Percentiles rank a stretch among this genome's conserved stretches.
Evolutionary conservation across 768 basidiomycete species (phyloP).

Genomic region (Myochromella boudieri): DNA sequence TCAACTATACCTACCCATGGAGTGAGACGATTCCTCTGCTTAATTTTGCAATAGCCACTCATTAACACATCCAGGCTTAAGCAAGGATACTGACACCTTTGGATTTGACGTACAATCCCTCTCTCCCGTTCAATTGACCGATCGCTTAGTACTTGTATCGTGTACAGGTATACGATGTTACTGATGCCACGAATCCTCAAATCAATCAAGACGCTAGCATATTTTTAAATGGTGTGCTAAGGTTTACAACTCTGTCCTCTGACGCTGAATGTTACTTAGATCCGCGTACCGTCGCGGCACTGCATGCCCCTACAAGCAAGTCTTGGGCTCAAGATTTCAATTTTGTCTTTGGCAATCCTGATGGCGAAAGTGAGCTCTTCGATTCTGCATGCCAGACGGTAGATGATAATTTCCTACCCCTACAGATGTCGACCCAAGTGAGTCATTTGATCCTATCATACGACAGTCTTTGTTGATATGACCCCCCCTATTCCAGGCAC

Average conservation of each 20-base stretch:
- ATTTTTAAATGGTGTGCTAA: conserved; percentile 60
- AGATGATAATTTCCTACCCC: conserved; percentile 1
- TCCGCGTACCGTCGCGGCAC: conserved; percentile 50
- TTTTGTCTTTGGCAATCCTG: conserved; percentile 37
- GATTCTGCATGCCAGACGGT: neutral
- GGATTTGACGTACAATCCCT: conserved; percentile 34
- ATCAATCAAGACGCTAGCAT: conserved; percentile 47
- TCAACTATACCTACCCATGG: conserved; percentile 71
- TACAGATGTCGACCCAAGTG: conserved; percentile 37
- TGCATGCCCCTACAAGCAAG: conserved; percentile 68
- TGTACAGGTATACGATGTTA: conserved; percentile 50
- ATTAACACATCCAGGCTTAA: conserved; percentile 20
- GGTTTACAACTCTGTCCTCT: neutral
- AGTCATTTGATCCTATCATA: conserved; percentile 13
- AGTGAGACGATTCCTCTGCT: conserved; percentile 22
- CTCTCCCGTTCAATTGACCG: neutral
- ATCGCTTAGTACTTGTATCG: neutral
- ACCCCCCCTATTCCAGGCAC: conserved; percentile 23
- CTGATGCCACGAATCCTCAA: conserved; percentile 56
- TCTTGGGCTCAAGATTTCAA: conserved; percentile 39
- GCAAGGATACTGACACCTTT: conserved; percentile 29
- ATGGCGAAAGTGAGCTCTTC: conserved; percentile 26
- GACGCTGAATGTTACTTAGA: conserved; percentile 32
- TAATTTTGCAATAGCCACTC: neutral
- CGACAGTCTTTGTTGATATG: neutral